Evolutionary conservation across 257 asterid species (phyloP).

Genomic region (Cynanchum wilfordii): DNA sequence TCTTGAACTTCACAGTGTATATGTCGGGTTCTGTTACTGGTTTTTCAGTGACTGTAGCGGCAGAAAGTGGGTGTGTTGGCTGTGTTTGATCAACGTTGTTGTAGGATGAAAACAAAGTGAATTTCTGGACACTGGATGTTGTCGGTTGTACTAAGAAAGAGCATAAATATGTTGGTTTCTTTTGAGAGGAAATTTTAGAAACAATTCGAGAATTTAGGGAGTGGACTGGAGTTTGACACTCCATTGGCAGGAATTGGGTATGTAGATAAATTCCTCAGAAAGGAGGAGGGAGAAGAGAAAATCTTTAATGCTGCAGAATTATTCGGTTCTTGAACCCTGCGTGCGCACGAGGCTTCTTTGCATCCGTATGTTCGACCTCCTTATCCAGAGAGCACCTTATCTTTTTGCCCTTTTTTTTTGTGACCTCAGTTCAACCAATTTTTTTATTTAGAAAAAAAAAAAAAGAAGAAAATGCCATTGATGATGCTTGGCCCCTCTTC

Average conservation of each 20-base stretch:
- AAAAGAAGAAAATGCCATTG: too few species aligned
- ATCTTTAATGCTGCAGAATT: not conserved
- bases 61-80: conserved; percentile 21
- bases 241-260: conserved; percentile 29
- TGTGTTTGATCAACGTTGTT: conserved; percentile 16
- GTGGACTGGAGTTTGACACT: conserved; percentile 39
- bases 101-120: conserved; percentile 18
- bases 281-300: conserved; percentile 22
- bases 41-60: conserved; percentile 23
- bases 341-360: not conserved
- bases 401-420: not conserved
- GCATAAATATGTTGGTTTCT: conserved; percentile 20
- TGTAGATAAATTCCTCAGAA: conserved; percentile 14
- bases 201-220: conserved; percentile 32
- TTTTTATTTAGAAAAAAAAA: too few species aligned
- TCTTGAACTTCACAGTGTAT: conserved; percentile 50
- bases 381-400: not conserved
- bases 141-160: conserved; percentile 23
- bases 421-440: not conserved
- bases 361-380: not conserved
- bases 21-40: conserved; percentile 20
- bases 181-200: conserved; percentile 15
- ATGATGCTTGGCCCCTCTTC: not conserved
- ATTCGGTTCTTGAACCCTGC: not conserved
- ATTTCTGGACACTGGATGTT: conserved; percentile 11